Conservation (phyloP, 2,329 filamentous ascomycete species). For the Tolypocladium capitatum region DNA sequence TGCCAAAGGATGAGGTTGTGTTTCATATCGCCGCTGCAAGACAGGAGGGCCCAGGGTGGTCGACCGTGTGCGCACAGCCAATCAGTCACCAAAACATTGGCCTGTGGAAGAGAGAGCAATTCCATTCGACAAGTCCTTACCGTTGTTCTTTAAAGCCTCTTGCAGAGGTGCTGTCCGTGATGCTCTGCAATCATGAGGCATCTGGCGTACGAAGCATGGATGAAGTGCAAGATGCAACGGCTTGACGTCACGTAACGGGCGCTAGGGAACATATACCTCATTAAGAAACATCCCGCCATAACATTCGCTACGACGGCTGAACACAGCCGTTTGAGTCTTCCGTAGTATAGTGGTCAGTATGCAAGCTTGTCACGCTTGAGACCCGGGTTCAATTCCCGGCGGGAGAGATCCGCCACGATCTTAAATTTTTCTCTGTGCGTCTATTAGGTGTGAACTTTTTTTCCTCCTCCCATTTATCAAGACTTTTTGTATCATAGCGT, state of each 20-base stretch:
- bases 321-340: conserved; percentile 10
- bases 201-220: too few relatives aligned
- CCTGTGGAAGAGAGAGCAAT: too few relatives aligned
- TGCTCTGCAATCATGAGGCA: too few relatives aligned
- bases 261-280: not conserved
- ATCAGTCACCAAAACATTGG: too few relatives aligned
- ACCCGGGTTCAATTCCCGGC: conserved; percentile 12
- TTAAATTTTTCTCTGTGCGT: not conserved
- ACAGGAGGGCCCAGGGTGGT: not conserved
- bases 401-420: conserved; percentile 5
- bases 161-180: too few relatives aligned
- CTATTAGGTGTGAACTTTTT: not conserved
- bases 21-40: too few relatives aligned
- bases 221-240: too few relatives aligned
- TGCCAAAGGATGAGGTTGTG: not conserved
- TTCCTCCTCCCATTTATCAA: too few relatives aligned
- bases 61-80: not conserved
- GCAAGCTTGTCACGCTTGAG: conserved; percentile 12
- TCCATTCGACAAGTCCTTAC: not conserved
- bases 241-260: not conserved
- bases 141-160: too few relatives aligned
- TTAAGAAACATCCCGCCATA: not conserved
- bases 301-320: conserved; percentile 6
- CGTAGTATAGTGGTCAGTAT: conserved; percentile 21
- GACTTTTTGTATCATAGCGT: too few relatives aligned